Base-by-base conservation (phyloP, 2,329 filamentous ascomycete genomes). In the Triangularia verruculosa region DNA sequence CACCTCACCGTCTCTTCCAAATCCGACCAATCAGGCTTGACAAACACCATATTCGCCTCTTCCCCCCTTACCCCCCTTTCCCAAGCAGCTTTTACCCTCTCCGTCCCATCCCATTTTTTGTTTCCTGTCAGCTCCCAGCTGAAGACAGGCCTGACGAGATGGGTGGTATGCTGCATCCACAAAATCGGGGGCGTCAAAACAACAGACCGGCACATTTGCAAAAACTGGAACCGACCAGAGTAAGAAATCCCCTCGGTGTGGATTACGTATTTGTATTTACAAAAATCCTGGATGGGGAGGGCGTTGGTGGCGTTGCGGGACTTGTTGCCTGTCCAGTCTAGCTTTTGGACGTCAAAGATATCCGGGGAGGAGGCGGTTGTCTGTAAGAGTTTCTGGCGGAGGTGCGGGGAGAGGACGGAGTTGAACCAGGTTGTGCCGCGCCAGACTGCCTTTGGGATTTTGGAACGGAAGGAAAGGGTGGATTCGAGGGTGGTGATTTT, bases 221-320 rank as follows among this genome's bases (percentile, higher is more conserved):
- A 78, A 69, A 80, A 83, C 64, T 79, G 80, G 63, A 84, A 78
- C 12, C 82, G 78, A 1, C 82, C 82, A 61, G 77, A 80, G 73
- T 84, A 84, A 3, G 80, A 78, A n/a, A 84, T 74, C 5, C 82
- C 82, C 73, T 84, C 82, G 6, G 82, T 83, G 71, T 84, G 79
- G 25, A 84, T 71, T 51, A 84, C 74, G 71, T 83, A 84, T 61
- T 77, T 79, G 72, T 82, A 81, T 61, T 73, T 73, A 72, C 82
- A 84, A 65, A 84, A 84, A 55, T 81, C 81, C 65, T 81, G 77
- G 67, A 84, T 80, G 8, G 68, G 65, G 9, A 84, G 67, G 8
- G 77, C 77, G 73, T 85, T 84, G 64, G 61, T 72, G 13, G 76
- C 75, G 62, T 76, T 75, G 25, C 71, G 72, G 8, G n/a, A n/a